Evolutionary conservation across 306 rosid species (phyloP), one percentile per base, ranked within the genome.

Genomic region (Phaseolus lunatus): DNA sequence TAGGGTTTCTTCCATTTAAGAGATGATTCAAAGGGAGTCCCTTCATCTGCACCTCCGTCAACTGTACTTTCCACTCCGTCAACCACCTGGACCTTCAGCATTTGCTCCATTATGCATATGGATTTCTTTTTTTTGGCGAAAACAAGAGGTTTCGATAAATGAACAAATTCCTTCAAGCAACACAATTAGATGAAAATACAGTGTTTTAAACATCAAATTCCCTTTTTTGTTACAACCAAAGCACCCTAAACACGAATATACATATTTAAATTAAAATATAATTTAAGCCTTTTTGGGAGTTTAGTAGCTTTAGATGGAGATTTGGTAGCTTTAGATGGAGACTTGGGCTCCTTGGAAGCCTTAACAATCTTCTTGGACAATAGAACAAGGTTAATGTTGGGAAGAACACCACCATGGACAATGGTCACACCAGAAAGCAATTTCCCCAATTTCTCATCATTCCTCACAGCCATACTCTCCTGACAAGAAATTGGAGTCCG

Each of bases 371-470:
- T 92, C 91, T 90, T 92, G 3, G 96, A 96, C 81, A 92, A 75
- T 4, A 93, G 85, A n/a, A 90, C 22, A 0, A 94, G 97, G 83
- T 90, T 90, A 20, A 93, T 93, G 69, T 90, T 90, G 0, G 97
- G 97, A 5, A 90, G 88, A 35, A 93, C 97, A 48, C 97, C 97
- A 11, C 97, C 96, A n/a, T 86, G 89, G 2, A 96, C 96, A 48
- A 93, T 90, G 0, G 96, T 93, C 0, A 90, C 97, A 0, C 96
- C 96, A 8, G 92, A 83, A 1, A 93, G 90, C 73, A 93, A 78
- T 59, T 90, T 93, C 0, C 90, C 96, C n/a, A 93, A 88, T 65
- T 93, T 96, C 2, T 89, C 94, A 18, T 93, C 97, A 0, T 90
- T 93, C 83, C 94, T 93, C 59, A 93, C 86, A 0, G 94, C 96